A percentile compares a stretch with the other conserved stretches of the same genome.
Evolutionary conservation across 2,329 filamentous ascomycete species (phyloP).

Genomic region (Colletotrichum spaethianum): DNA sequence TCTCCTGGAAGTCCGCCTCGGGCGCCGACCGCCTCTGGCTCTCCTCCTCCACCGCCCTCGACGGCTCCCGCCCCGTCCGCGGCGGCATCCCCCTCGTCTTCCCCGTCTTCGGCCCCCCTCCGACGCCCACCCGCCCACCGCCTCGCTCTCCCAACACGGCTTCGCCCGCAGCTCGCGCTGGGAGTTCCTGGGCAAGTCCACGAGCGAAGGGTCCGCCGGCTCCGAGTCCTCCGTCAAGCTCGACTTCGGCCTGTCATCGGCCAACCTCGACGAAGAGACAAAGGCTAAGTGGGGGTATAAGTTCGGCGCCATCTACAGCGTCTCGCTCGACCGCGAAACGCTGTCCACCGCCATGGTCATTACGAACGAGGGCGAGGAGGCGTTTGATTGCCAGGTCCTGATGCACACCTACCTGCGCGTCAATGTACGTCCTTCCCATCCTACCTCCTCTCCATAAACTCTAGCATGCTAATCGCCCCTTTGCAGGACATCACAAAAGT

Average conservation of each 20-base stretch:
- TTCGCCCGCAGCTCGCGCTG: constrained; percentile 92
- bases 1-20: constrained; percentile 89
- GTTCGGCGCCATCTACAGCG: constrained; percentile 93
- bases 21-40: constrained; percentile 89
- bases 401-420: constrained; percentile 92
- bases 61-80: constrained; percentile 90
- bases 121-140: constrained; percentile 79
- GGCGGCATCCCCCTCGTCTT: constrained; percentile 95
- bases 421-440: constrained; percentile 65
- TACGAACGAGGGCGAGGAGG: constrained; percentile 85
- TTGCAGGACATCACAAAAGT: constrained; percentile 83
- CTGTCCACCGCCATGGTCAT: constrained; percentile 88
- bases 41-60: constrained; percentile 83
- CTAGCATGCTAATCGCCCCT: not conserved
- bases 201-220: constrained; percentile 57
- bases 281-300: constrained; percentile 85
- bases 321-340: constrained; percentile 82
- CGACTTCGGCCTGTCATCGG: constrained; percentile 90
- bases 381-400: constrained; percentile 93
- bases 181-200: constrained; percentile 93
- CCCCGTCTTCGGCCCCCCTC: constrained; percentile 90
- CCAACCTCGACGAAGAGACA: constrained; percentile 77
- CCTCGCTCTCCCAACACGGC: constrained; percentile 89
- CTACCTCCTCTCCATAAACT: not conserved
- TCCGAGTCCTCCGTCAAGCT: constrained; percentile 79